Evolutionary conservation across 352 stramenopile genomes (phyloP), one percentile per base, ranked within the genome.

Genomic region (Pythium folliculosum): DNA sequence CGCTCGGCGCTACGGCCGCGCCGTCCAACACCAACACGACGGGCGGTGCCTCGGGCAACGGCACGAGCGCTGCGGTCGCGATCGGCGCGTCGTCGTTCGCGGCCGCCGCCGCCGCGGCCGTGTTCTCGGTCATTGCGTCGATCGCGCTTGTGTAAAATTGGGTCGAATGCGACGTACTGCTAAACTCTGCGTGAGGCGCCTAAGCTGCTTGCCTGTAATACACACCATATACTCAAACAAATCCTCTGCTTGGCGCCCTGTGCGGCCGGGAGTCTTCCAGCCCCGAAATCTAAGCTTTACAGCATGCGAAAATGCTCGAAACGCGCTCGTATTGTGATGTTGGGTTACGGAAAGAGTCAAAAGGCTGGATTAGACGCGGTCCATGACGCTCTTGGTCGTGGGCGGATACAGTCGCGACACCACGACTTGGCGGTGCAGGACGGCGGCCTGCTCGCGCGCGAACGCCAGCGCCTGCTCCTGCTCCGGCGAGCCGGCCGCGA

Each of bases 331-430:
- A 17, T 25, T 50, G 6, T n/a, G 19, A 27, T 25, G 44, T 16
- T 14, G 44, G 5, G 3, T 50, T 50, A 38, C 21, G 56, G 25
- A 38, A 40, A 7, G 23, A 52, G 54, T 55, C 25, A 19, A 61
- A 22, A 16, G 27, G 45, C 7, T 27, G 6, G 6, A 4, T 56
- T 59, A 71, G 27, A 56, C 50, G 17, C 47, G 59, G 21, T 92
- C 84, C 77, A 92, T 89, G 69, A 92, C 79, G 67, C 78, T 92
- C 73, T 86, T 81, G 30, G 76, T 54, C 48, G 77, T 66, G 3
- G 84, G 82, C 59, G 82, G 82, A 57, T 90, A 92, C 38, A 92
- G 65, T 70, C 84, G 87, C 43, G 82, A 88, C 23, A 92, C 70
- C 59, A 86, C 49, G 49, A 83, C 69, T 69, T 92, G 84, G 37